These are phyloP conservation scores for Neoascochyta sp. DNA, from an alignment of 2,329 filamentous ascomycete species.

Conservation along the genomic window DNA sequence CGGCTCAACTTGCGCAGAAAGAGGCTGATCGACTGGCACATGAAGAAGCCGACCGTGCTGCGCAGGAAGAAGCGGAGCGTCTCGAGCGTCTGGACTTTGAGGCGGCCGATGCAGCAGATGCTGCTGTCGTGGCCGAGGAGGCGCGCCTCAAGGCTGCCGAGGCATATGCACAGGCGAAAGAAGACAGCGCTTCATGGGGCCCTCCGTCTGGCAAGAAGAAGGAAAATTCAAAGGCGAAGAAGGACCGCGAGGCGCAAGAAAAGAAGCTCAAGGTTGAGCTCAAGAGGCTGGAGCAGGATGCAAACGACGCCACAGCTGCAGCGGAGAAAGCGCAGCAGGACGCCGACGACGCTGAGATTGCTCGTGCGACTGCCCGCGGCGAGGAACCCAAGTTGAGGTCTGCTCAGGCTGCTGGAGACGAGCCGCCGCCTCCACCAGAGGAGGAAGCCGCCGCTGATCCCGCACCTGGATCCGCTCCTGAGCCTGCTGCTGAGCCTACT, in stretches of 20 bases:
- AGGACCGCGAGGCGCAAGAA: conserved; percentile 27
- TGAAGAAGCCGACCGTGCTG: conserved; percentile 14
- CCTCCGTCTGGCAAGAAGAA: conserved; percentile 34
- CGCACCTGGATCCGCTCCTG: conserved; percentile 11
- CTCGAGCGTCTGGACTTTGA: too few species aligned
- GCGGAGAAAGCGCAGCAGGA: conserved; percentile 34
- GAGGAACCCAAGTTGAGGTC: conserved; percentile 24
- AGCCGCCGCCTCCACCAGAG: conserved; percentile 19
- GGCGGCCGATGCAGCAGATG: conserved; percentile 13
- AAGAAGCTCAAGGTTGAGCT: conserved; percentile 26
- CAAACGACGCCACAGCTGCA: conserved; percentile 33
- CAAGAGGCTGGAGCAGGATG: conserved; percentile 25
- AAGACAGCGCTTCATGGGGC: conserved; percentile 13
- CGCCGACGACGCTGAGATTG: conserved; percentile 29
- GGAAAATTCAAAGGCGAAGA: conserved; percentile 26
- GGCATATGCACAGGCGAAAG: conserved; percentile 14
- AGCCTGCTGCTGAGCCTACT: conserved; percentile 4
- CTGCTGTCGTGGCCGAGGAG: conserved; percentile 21
- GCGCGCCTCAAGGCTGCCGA: conserved; percentile 6
- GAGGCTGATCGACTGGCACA: conserved; percentile 20
- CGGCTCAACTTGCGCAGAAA: conserved; percentile 23
- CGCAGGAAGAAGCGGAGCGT: conserved; percentile 25
- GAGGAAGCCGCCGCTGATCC: conserved; percentile 11
- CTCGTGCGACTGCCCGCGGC: conserved; percentile 20
- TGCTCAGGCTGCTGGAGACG: conserved; percentile 17